Conservation (phyloP, 2,329 filamentous ascomycete species). For the Rosellinia necatrix region DNA sequence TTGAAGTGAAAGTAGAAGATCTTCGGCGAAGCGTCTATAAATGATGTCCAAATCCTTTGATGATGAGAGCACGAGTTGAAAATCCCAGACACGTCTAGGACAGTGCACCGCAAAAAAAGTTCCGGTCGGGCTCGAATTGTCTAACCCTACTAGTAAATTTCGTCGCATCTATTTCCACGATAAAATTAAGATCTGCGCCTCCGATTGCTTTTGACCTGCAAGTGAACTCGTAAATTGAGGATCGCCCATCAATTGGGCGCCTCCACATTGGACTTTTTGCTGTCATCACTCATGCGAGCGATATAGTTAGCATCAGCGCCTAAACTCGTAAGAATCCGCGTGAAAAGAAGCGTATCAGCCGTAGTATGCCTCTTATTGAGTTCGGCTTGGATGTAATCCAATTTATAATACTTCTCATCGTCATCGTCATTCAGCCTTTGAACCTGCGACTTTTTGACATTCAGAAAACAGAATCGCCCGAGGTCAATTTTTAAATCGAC, state of each 20-base stretch:
- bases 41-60: constrained; percentile 27
- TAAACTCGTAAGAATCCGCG: constrained; percentile 16
- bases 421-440: constrained; percentile 9
- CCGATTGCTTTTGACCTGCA: constrained; percentile 20
- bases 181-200: constrained; percentile 20
- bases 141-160: constrained; percentile 30
- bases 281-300: constrained; percentile 16
- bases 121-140: constrained; percentile 10
- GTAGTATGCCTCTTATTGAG: constrained; percentile 17
- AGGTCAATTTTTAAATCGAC: constrained; percentile 24
- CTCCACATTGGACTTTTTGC: constrained; percentile 25
- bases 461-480: constrained; percentile 22
- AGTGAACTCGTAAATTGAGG: constrained; percentile 33
- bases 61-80: constrained; percentile 31
- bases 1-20: constrained; percentile 32
- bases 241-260: constrained; percentile 15
- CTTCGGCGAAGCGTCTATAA: constrained; percentile 32
- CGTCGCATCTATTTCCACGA: constrained; percentile 34
- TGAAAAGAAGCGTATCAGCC: constrained; percentile 15
- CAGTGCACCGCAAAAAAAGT: constrained; percentile 37
- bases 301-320: constrained; percentile 35
- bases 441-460: constrained; percentile 10
- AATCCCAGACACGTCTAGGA: constrained; percentile 37
- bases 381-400: constrained; percentile 12
- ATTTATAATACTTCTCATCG: constrained; percentile 13